Base-by-base conservation (phyloP, 192 early-diverging fungal genomes). In the Entophlyctis helioformis region DNA sequence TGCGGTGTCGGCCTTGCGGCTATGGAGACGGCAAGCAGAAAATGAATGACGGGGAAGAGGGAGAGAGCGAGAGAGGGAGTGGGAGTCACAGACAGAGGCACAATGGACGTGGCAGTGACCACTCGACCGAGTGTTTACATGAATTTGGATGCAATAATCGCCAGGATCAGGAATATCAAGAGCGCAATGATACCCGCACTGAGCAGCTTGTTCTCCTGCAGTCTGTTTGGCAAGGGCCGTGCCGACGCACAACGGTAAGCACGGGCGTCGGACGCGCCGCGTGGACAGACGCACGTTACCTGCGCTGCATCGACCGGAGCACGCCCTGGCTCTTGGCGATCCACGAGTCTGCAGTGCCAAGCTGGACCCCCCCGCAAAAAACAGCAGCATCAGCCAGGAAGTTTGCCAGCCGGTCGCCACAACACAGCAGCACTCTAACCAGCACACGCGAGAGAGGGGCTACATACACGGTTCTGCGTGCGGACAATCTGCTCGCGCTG, bases 401-500 rank as follows among this genome's bases (percentile, higher is more conserved):
- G 36, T 48, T 50, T 12, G 41, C 48, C 20, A 72, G 50, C 55
- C 63, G 40, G 5, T 12, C 9, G 24, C 34, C 0, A 49, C n/a
- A n/a, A n/a, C n/a, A 19, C 23, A 11, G 13, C 13, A 42, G 1
- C 9, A 27, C 7, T 16, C n/a, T 12, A 29, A 1, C 0, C 5
- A 4, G 35, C 20, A 53, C 16, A 37, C 18, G 36, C 23, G 34
- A 50, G 7, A 46, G 20, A 39, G 34, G 25, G 24, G 10, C 25
- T 37, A 62, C 66, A 46, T 74, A 89, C 83, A 5, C 80, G 78
- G 69, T 95, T 84, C 49, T 84, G 67, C 20, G 90, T 86, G 38
- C 81, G 64, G 21, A 84, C 53, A 52, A 98, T 89, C 45, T 92
- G 88, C 57, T 98, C 87, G 27, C 95, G 54, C 60, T 98, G 95